A percentile compares a stretch with the other conserved stretches of the same genome.
Evolutionary conservation across 2,329 filamentous ascomycete genomes (phyloP).

Genomic region (Alternaria brassicicola): DNA sequence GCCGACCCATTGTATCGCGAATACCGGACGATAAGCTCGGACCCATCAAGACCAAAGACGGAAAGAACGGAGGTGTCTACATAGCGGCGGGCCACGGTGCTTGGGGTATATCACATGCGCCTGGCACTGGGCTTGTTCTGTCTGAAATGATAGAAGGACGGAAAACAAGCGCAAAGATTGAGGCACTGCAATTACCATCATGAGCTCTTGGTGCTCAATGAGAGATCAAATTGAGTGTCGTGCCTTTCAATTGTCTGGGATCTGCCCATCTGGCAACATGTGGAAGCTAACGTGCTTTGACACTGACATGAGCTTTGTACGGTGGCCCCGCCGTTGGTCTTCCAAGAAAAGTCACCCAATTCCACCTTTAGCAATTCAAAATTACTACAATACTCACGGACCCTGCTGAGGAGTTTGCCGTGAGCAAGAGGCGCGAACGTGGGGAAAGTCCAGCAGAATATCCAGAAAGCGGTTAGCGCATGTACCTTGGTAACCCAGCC

Average conservation of each 20-base stretch:
- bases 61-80: constrained; percentile 67
- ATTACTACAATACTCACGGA: background rate
- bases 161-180: constrained; percentile 65
- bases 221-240: background rate
- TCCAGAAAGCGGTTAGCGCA: background rate
- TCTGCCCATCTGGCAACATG: background rate
- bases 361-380: background rate
- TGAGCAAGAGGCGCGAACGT: background rate
- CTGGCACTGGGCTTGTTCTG: constrained; percentile 74
- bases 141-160: constrained; percentile 71
- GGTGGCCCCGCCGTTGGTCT: background rate
- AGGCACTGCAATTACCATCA: constrained; percentile 51
- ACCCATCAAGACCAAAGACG: constrained; percentile 51
- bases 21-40: constrained; percentile 65
- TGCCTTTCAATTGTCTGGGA: background rate
- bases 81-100: constrained; percentile 75
- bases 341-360: background rate
- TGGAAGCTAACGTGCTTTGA: background rate
- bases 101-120: constrained; percentile 65
- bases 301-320: background rate
- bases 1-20: constrained; percentile 66
- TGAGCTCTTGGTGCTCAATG: background rate
- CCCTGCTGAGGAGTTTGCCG: background rate
- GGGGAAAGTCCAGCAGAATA: background rate
- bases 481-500: constrained; percentile 12